Base-by-base conservation (phyloP, 139 green algal genomes). In the Coelastrella sp. region DNA sequence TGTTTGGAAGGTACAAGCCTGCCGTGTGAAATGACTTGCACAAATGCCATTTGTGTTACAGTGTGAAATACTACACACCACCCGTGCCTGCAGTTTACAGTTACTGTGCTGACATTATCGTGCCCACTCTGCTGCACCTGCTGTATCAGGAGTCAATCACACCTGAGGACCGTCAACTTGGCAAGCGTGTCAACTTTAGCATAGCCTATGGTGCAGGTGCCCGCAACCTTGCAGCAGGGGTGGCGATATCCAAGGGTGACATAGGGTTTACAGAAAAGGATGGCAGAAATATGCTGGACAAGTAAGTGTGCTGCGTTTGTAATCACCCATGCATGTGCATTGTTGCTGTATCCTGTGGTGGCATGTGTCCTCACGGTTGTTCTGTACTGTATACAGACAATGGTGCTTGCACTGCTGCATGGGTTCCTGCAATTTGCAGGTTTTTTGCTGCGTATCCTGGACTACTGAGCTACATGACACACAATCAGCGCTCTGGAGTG, bases 171-270 rank as follows among this genome's bases (percentile, higher is more conserved):
- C 76, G 76, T 4, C 76, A 83, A 35, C 15, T 74, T 34, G 76
- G 76, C 25, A 83, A 83, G 37, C 37, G 57, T 5, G 38, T 59
- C 23, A 83, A 83, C 76, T 83, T 83, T n/a, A 59, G 76, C 38
- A 72, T 83, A 19, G 76, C 68, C 35, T 83, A 83, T 83, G 76
- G 76, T 34, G 72, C 45, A 19, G 72, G 72, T 5, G 50, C 17
- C 15, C 35, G 48, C 45, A 43, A 80, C 30, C 51, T 80, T 4
- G 72, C 43, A 27, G 51, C 51, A 32, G 53, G 30, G 27, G 53
- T 64, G 53, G 53, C 53, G 21, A 64, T 27, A 2, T 64, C 30
- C 30, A 21, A 19, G 27, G 53, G 53, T 8, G 72, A 80, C 48
- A 40, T 27, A 23, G 48, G 45, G 1, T 37, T 80, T 4, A 80